Base-by-base conservation (phyloP, 2,329 filamentous ascomycete species). In the Epichloe gansuensis region DNA sequence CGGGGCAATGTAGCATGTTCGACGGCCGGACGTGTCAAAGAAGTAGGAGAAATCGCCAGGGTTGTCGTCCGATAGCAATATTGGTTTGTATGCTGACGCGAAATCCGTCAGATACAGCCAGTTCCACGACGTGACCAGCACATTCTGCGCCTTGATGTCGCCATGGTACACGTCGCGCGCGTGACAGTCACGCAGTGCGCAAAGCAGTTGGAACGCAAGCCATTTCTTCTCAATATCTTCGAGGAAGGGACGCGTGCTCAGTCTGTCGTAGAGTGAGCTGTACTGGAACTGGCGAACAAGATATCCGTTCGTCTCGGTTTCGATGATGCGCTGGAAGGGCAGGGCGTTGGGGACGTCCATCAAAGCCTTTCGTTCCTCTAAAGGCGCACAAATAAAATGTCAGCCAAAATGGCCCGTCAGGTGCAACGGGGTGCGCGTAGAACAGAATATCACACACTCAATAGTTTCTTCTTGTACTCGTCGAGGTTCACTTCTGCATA, bases 161-260 rank as follows among this genome's bases (percentile, higher is more conserved):
- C 93, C 94, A 65, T 98, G 93, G 65, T 90, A 97, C 49, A 98
- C 77, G 61, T 94, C 87, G 46, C 85, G 79, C 31, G 85, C 77
- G 66, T 98, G 93, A 61, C 89, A 96, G 68, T 98, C 94, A 52
- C 90, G 83, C 53, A 98, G 74, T 3, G 88, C 90, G 66, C 89
- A 96, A 11, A 98, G 77, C 3, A 98, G 78, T 71, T 98, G 93
- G 61, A 95, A 98, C 0, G 91, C 87, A 49, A 98, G 78, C 93
- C 93, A 98, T 72, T 95, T 96, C 76, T 96, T 97, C 68, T 98
- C 93, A 58, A 98, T 93, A 58, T 95, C 88, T 68, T 98, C 94
- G 9, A 97, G 74, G 60, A 98, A 98, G 0, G 93, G 94, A 7
- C 94, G 82, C 8, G 93, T 98, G 68, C 93, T 95, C 68, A 98